Evolutionary conservation across 805 yeast species (phyloP), one percentile per base, ranked within the genome.

Genomic region (Brettanomyces nanus): DNA sequence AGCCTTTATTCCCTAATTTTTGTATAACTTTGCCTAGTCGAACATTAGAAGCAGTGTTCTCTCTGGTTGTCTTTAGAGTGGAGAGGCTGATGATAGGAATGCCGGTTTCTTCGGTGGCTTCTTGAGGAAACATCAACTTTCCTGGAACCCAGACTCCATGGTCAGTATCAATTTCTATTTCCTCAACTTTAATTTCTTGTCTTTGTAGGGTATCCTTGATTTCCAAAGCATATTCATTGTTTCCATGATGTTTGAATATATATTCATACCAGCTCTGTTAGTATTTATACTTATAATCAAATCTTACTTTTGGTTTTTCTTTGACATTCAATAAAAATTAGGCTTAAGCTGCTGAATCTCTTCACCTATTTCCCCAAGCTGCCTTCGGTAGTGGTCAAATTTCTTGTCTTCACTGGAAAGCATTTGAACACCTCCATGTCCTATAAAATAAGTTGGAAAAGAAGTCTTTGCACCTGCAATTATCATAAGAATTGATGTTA

Each of bases 121-220:
- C 15, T n/a, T 28, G 7, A 14, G 30, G 30, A 28, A 28, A 28
- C 21, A 30, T 15, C 6, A 30, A 15, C 21, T 30, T 30, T 7
- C 22, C 19, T 14, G 33, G 33, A 30, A 30, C 33, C 33, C 33
- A 30, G 18, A 30, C 18, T 15, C 33, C 33, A 30, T 30, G 33
- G 21, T 30, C 33, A 17, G 33, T 30, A 18, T 18, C 33, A 6
- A 13, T 10, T 6, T 17, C 13, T 6, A 18, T 7, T 10, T 30
- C 22, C 21, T 30, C n/a, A 13, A 18, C 19, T 30, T 30, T 30
- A 10, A 30, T 13, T 10, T 21, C 33, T 6, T 10, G 6, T 7
- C 18, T 19, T 18, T 30, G 6, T 14, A 30, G n/a, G 7, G 19
- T 7, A 6, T 15, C 13, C 13, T 15, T 21, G 18, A 30, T n/a